Evolutionary conservation across 2,329 filamentous ascomycete genomes (phyloP).

Genomic region (Onygena corvina): DNA sequence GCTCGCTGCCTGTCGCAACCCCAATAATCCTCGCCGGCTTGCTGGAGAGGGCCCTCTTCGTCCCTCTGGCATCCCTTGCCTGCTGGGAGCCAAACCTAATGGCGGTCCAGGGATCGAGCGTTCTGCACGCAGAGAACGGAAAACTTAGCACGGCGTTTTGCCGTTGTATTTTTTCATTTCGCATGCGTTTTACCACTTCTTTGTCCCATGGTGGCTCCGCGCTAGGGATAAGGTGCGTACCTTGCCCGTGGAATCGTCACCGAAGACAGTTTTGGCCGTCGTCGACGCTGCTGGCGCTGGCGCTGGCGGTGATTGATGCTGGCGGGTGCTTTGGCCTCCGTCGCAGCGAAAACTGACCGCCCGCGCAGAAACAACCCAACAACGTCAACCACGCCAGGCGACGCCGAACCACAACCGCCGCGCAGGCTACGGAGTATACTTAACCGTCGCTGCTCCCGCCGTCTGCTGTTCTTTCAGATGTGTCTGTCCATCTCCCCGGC

Average conservation of each 20-base stretch:
- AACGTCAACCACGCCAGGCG: background rate
- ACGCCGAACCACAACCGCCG: background rate
- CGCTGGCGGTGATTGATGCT: too few relatives aligned
- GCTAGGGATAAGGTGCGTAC: constrained; percentile 8
- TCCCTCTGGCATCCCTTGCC: background rate
- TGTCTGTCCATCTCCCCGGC: background rate
- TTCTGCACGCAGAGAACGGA: constrained; percentile 4
- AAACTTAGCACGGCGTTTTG: background rate
- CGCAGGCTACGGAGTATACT: too few relatives aligned
- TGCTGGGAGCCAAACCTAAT: background rate
- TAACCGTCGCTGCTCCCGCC: too few relatives aligned
- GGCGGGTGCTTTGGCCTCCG: too few relatives aligned
- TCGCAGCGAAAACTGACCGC: too few relatives aligned
- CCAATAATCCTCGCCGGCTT: background rate
- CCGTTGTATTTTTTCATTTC: too few relatives aligned
- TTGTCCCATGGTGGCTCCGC: background rate
- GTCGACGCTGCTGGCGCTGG: too few relatives aligned
- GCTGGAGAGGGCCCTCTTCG: background rate
- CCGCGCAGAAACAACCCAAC: background rate
- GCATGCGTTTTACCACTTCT: too few relatives aligned
- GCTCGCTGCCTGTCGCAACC: too few relatives aligned
- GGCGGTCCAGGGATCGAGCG: background rate
- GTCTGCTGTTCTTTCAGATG: background rate
- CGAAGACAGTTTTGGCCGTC: background rate
- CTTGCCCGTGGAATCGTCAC: constrained; percentile 8